Evolutionary conservation across 1,139 yeast species (phyloP), one percentile per base, ranked within the genome.

Genomic region (Pichia sp.): DNA sequence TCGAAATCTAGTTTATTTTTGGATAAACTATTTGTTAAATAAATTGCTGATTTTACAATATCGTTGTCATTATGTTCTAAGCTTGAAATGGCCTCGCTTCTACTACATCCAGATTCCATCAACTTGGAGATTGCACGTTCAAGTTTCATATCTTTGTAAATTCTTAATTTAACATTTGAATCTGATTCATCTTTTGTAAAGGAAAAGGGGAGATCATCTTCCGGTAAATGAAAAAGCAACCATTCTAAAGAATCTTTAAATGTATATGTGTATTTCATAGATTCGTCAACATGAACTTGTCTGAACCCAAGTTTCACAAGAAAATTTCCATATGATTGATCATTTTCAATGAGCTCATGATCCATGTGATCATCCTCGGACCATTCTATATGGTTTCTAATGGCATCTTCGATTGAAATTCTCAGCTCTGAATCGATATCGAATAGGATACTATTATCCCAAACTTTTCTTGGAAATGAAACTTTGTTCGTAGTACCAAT

Each of bases 221-320:
- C 97, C 0, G 97, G 97, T 3, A 90, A 76, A 59, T 90, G 94
- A 57, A 90, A 82, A 15, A 90, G 67, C 23, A 90, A 73, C 87
- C 96, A 92, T 46, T 92, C 94, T 35, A 87, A 67, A 1, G 85
- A 76, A 47, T 74, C 78, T 0, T 68, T 67, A 39, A 82, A 81
- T 0, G 74, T 61, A 2, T 65, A 56, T 3, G 88, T 76, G 58
- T 85, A 85, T 35, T 71, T 67, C 47, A 86, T 68, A 0, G 97
- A 80, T 59, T 92, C 97, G 5, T 69, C 67, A 1, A 85, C 78
- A 59, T 90, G 97, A 2, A 76, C 62, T 36, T 68, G 65, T 51
- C 92, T 74, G 59, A 92, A 92, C 0, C 95, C 95, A 6, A 87
- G 65, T 4, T 64, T 61, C 8, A 58, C 54, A 26, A 79, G 68